phyloP scores from a whole-genome alignment of 768 basidiomycete genomes.

The Exsudoporus frostii region DNA sequence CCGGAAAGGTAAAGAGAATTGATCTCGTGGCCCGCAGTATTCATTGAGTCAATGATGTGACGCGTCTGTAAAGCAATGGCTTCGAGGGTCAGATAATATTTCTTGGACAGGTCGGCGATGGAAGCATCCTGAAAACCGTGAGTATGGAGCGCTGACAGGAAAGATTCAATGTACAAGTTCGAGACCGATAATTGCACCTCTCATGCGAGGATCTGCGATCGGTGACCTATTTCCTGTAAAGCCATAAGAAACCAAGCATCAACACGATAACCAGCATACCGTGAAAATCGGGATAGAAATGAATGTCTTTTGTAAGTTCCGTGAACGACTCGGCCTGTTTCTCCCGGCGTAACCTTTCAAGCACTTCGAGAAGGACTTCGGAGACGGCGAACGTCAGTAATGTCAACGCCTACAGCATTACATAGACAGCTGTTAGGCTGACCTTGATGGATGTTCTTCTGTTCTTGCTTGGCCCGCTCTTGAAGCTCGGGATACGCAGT shows the following conservation, averaged over 20 bases:
- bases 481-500: constrained; percentile 74
- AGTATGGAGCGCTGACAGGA: background rate
- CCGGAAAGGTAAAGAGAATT: constrained; percentile 88
- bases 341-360: constrained; percentile 64
- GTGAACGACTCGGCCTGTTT: constrained; percentile 58
- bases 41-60: constrained; percentile 91
- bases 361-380: constrained; percentile 67
- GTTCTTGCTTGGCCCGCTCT: constrained; percentile 55
- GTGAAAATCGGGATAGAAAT: constrained; percentile 95
- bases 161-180: constrained; percentile 51
- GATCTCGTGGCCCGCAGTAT: constrained; percentile 80
- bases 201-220: constrained; percentile 93
- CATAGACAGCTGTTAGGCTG: background rate
- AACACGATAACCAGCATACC: constrained; percentile 41
- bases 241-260: background rate
- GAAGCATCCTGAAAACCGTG: constrained; percentile 52
- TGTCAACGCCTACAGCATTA: background rate
- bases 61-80: constrained; percentile 92
- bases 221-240: constrained; percentile 88
- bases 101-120: constrained; percentile 79
- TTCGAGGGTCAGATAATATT: constrained; percentile 89
- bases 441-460: constrained; percentile 60
- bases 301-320: constrained; percentile 85
- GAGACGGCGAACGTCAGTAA: background rate
- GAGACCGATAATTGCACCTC: constrained; percentile 86